phyloP scores from a whole-genome alignment of 2,329 filamentous ascomycete genomes.

The Aspergillus persii region DNA sequence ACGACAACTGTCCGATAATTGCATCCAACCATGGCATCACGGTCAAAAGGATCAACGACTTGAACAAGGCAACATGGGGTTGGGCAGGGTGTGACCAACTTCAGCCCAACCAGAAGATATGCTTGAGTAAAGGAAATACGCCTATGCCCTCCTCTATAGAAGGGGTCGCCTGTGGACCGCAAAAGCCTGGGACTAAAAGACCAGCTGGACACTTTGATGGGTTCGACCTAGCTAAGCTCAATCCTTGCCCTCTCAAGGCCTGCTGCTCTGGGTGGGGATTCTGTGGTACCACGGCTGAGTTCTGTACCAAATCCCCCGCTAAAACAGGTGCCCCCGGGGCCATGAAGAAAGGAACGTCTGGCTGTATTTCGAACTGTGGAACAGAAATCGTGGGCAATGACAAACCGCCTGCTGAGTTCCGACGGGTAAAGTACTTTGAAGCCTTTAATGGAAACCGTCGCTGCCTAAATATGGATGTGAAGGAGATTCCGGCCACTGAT shows the following conservation, averaged over 20 bases:
- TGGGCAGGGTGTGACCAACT: slow-evolving; percentile 42
- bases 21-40: slow-evolving; percentile 32
- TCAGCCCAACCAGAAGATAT: slow-evolving; percentile 33
- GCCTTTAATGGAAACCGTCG: no score
- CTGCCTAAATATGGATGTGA: no score
- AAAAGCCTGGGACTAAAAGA: slow-evolving; percentile 37
- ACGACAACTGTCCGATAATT: slow-evolving; percentile 35
- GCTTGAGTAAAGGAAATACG: slow-evolving; percentile 40
- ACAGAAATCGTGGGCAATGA: no score
- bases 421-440: no score
- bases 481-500: no score
- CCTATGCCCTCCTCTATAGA: slow-evolving; percentile 40
- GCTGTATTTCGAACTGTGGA: no score
- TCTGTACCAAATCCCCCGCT: no score
- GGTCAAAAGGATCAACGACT: slow-evolving; percentile 33
- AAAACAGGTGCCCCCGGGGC: no score
- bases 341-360: no score
- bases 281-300: no score
- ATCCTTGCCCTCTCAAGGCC: slow-evolving; percentile 46
- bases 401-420: no score
- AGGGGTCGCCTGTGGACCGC: slow-evolving; percentile 48
- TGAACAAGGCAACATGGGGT: slow-evolving; percentile 47
- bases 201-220: slow-evolving; percentile 23
- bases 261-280: slow-evolving; percentile 45
- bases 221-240: slow-evolving; percentile 36